Percentiles rank a stretch among this genome's conserved stretches.
phyloP scores from a whole-genome alignment of 192 early-diverging fungal genomes.

The Podila minutissima region DNA sequence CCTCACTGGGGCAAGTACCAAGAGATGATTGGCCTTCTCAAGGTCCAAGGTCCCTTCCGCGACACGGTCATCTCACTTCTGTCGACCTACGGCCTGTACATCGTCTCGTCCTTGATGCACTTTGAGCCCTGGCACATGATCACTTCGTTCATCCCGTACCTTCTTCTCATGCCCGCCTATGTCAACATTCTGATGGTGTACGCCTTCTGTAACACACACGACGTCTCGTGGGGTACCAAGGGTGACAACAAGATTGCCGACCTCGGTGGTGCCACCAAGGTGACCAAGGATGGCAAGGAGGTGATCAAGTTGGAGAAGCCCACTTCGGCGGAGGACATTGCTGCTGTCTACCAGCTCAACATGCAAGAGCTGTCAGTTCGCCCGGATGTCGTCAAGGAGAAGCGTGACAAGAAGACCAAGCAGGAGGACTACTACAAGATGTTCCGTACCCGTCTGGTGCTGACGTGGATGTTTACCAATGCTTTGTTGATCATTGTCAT shows the following conservation, averaged over 20 bases:
- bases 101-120: slow-evolving; percentile 77
- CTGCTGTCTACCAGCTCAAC: slow-evolving; percentile 84
- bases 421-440: slow-evolving; percentile 89
- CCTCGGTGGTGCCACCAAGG: slow-evolving; percentile 75
- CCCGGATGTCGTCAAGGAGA: slow-evolving; percentile 59
- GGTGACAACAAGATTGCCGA: slow-evolving; percentile 76
- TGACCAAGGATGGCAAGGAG: slow-evolving; percentile 75
- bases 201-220: slow-evolving; percentile 94
- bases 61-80: slow-evolving; percentile 81
- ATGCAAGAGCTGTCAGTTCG: slow-evolving; percentile 63
- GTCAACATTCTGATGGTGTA: slow-evolving; percentile 95
- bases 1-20: slow-evolving; percentile 26
- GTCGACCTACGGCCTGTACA: slow-evolving; percentile 86
- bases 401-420: slow-evolving; percentile 79
- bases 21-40: slow-evolving; percentile 38
- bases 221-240: slow-evolving; percentile 96
- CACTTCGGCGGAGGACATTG: slow-evolving; percentile 78
- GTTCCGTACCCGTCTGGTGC: slow-evolving; percentile 84
- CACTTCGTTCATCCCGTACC: slow-evolving; percentile 88
- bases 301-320: slow-evolving; percentile 78
- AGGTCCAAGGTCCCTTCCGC: slow-evolving; percentile 62
- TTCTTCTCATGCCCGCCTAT: slow-evolving; percentile 86
- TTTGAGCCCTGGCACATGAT: slow-evolving; percentile 94
- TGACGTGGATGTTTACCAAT: slow-evolving; percentile 89
- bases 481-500: slow-evolving; percentile 76